Percentiles rank a stretch among this genome's conserved stretches.
Conservation (phyloP, 2,329 filamentous ascomycete genomes). For the Cadophora gregata region DNA sequence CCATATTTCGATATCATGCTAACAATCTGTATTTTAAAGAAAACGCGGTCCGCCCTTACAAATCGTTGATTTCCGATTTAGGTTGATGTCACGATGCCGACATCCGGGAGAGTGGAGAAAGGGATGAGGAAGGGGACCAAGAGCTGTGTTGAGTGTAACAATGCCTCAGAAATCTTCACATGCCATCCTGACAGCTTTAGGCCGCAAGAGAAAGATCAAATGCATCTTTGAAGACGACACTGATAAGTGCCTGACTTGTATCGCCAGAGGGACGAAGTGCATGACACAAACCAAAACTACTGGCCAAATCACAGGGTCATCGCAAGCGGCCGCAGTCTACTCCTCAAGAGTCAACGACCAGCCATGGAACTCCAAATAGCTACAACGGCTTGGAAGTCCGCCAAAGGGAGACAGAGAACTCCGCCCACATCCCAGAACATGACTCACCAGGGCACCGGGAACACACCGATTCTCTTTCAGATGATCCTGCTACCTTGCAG, state of each 20-base stretch:
- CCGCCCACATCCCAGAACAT: neutral
- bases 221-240: slow-evolving; percentile 22
- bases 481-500: slow-evolving; percentile 16
- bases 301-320: neutral
- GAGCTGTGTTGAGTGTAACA: slow-evolving; percentile 26
- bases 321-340: neutral
- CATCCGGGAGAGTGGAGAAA: neutral
- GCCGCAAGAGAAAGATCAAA: slow-evolving; percentile 26
- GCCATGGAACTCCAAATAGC: slow-evolving; percentile 23
- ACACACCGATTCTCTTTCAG: neutral
- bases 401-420: neutral
- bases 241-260: slow-evolving; percentile 23
- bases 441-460: neutral
- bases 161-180: neutral
- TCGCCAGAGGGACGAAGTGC: slow-evolving; percentile 23
- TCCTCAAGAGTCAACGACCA: slow-evolving; percentile 15
- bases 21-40: too few species aligned
- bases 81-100: neutral
- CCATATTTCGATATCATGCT: neutral
- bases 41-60: neutral
- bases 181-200: neutral
- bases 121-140: slow-evolving; percentile 28
- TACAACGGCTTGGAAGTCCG: neutral
- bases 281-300: slow-evolving; percentile 19
- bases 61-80: neutral